phyloP scores from a whole-genome alignment of 164 flowering plant species.

The Cinnamomum chago region DNA sequence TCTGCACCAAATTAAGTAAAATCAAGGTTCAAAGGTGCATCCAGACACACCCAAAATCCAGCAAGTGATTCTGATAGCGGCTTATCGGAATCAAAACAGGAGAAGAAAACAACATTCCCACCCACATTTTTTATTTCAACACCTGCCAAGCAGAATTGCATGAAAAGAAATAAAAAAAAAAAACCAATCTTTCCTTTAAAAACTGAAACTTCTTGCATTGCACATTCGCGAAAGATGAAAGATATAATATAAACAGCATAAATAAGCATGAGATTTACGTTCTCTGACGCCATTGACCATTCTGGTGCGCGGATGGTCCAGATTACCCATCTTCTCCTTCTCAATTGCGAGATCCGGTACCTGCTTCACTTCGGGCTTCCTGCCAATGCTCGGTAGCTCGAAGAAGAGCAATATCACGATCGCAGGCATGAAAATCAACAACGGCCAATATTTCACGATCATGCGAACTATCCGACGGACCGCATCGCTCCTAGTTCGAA shows the following conservation, averaged over 20 bases:
- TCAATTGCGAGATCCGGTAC: not conserved
- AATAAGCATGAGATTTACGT: constrained; percentile 36
- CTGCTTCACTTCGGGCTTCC: constrained; percentile 22
- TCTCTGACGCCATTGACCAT: constrained; percentile 51
- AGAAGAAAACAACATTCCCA: no score
- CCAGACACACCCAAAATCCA: no score
- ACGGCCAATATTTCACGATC: constrained; percentile 51
- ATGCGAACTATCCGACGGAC: constrained; percentile 23
- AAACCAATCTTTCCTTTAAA: not conserved
- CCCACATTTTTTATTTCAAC: not conserved
- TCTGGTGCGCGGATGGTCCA: constrained; percentile 43
- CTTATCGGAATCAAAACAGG: no score
- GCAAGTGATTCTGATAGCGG: no score
- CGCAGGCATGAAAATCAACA: constrained; percentile 41
- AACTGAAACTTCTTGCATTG: not conserved
- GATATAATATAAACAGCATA: not conserved
- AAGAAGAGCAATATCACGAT: constrained; percentile 40
- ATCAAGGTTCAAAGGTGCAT: no score
- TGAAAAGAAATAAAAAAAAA: no score
- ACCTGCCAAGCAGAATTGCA: not conserved
- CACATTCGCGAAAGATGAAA: not conserved
- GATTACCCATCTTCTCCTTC: constrained; percentile 33
- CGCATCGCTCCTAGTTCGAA: constrained; percentile 30
- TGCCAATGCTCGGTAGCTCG: constrained; percentile 41
- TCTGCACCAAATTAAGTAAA: no score